Evolutionary conservation across 805 yeast species (phyloP).

Genomic region (Wickerhamomyces chaumierensis): DNA sequence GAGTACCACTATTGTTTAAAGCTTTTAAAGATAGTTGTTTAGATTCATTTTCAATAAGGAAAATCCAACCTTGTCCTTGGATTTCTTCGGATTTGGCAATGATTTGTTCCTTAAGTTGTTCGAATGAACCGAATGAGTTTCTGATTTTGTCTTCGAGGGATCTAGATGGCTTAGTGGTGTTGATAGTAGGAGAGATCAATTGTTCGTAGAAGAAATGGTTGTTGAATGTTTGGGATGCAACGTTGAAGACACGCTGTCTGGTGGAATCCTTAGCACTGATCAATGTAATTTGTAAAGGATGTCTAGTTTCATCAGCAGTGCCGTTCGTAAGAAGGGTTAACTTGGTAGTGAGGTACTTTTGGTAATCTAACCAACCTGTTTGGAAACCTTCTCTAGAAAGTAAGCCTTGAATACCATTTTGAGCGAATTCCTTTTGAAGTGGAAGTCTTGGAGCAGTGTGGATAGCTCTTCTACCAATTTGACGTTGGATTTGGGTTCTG

Average conservation of each 20-base stretch:
- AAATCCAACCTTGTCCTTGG: conserved; percentile 65
- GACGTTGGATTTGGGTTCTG: conserved; percentile 1
- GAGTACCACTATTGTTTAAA: conserved; percentile 69
- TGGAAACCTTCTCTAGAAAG: conserved; percentile 57
- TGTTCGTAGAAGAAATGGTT: conserved; percentile 83
- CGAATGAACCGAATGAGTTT: conserved; percentile 25
- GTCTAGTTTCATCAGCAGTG: conserved; percentile 65
- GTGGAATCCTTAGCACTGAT: conserved; percentile 58
- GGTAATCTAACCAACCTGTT: conserved; percentile 75
- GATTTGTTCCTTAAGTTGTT: conserved; percentile 7
- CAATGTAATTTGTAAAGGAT: conserved; percentile 59
- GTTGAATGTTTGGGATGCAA: conserved; percentile 85
- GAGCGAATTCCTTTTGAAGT: conserved; percentile 25
- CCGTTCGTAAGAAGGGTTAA: conserved; percentile 61
- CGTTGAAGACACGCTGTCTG: conserved; percentile 65
- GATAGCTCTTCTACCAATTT: conserved; percentile 19
- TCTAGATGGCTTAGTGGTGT: conserved; percentile 24
- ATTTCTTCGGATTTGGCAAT: conserved; percentile 17
- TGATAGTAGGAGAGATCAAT: conserved; percentile 20
- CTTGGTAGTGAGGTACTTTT: conserved; percentile 48
- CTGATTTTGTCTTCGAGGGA: conserved; percentile 24
- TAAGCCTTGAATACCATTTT: conserved; percentile 51
- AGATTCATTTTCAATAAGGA: conserved; percentile 52
- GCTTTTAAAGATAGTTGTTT: conserved; percentile 44
- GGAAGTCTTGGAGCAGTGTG: conserved; percentile 57